These are phyloP conservation scores for Eutypa lata DNA, from an alignment of 2,329 filamentous ascomycete genomes.

Conservation along the genomic window DNA sequence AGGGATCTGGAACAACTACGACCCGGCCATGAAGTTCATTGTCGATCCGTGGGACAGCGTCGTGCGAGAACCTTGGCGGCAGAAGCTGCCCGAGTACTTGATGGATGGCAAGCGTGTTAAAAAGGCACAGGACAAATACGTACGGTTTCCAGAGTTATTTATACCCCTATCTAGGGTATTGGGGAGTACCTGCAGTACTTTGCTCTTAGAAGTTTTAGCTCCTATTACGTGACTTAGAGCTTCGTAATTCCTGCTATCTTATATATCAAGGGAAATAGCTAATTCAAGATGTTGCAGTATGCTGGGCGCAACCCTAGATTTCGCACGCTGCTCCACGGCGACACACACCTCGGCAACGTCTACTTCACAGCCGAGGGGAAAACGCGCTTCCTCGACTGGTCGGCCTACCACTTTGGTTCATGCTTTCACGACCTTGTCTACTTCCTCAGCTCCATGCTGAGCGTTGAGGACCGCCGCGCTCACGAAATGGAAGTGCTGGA, in stretches of 20 bases:
- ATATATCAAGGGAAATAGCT: no score
- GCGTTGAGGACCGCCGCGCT: slow-evolving; percentile 35
- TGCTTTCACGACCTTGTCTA: slow-evolving; percentile 42
- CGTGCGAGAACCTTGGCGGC: slow-evolving; percentile 27
- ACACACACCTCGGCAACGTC: slow-evolving; percentile 42
- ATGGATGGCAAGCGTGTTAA: slow-evolving; percentile 33
- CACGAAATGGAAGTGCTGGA: slow-evolving; percentile 36
- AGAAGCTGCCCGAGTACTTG: slow-evolving; percentile 33
- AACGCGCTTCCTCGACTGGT: slow-evolving; percentile 41
- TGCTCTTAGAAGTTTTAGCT: no score
- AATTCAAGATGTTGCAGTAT: no score
- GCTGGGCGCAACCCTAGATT: slow-evolving; percentile 34
- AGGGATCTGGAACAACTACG: slow-evolving; percentile 36
- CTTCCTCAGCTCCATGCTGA: slow-evolving; percentile 35
- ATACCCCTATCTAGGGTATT: no score
- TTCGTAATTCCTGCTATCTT: no score
- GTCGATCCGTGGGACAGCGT: slow-evolving; percentile 25
- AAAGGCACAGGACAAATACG: slow-evolving; percentile 33
- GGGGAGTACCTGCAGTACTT: no score
- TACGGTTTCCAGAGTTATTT: no score
- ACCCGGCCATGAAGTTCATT: slow-evolving; percentile 33
- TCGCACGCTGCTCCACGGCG: slow-evolving; percentile 39
- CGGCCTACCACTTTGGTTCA: slow-evolving; percentile 37
- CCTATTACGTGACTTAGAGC: no score
- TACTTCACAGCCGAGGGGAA: slow-evolving; percentile 33